Conservation (phyloP, 1,139 yeast species). For the Nakaseomyces nivariensis region DNA sequence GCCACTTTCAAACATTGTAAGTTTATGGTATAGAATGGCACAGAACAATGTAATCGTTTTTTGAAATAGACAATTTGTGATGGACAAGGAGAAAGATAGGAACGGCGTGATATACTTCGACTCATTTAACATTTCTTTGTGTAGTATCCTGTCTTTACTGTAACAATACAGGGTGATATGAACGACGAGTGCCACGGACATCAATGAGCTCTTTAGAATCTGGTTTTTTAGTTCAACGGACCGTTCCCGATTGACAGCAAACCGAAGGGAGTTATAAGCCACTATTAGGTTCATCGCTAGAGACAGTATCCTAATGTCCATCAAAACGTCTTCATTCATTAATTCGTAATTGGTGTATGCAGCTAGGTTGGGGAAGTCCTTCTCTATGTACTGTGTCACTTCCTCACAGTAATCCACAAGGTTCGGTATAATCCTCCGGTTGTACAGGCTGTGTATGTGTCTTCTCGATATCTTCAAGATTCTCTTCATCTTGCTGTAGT, state of each 20-base stretch:
- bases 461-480: slow-evolving; percentile 16
- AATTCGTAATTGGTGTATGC: slow-evolving; percentile 12
- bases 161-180: slow-evolving; percentile 6
- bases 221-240: slow-evolving; percentile 1
- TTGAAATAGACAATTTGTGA: slow-evolving; percentile 1
- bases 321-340: slow-evolving; percentile 8
- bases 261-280: slow-evolving; percentile 1
- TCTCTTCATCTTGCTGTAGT: slow-evolving; percentile 10
- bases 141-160: slow-evolving; percentile 4
- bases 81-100: slow-evolving; percentile 2
- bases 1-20: slow-evolving; percentile 16
- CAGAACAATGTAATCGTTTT: slow-evolving; percentile 13
- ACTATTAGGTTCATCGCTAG: neutral
- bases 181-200: slow-evolving; percentile 6
- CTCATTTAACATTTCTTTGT: neutral
- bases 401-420: slow-evolving; percentile 8
- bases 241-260: neutral
- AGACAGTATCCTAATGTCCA: slow-evolving; percentile 9
- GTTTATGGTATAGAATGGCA: slow-evolving; percentile 12
- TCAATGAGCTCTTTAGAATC: neutral
- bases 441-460: slow-evolving; percentile 11
- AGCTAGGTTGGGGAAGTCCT: slow-evolving; percentile 15
- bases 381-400: slow-evolving; percentile 13
- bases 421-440: slow-evolving; percentile 11
- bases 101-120: slow-evolving; percentile 3